phyloP scores from a whole-genome alignment of 2,329 filamentous ascomycete genomes.

The Monosporascus sp. region DNA sequence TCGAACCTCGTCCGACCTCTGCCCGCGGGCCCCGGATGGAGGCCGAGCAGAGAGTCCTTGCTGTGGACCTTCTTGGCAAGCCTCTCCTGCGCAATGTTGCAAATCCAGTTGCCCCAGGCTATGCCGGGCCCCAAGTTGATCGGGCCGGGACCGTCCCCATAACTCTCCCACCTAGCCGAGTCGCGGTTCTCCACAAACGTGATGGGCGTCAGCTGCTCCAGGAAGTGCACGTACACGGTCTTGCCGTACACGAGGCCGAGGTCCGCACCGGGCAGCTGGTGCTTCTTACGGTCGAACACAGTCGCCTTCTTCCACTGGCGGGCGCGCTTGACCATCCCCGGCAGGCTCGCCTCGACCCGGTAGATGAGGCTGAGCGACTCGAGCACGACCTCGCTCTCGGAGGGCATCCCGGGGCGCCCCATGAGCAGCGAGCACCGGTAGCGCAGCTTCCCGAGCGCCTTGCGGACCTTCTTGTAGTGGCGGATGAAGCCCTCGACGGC shows the following conservation, averaged over 20 bases:
- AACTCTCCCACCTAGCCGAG: not conserved
- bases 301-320: conserved; percentile 3
- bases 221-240: too few relatives aligned
- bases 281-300: not conserved
- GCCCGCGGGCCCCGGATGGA: not conserved
- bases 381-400: too few relatives aligned
- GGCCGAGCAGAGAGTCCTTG: not conserved
- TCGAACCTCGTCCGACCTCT: not conserved
- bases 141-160: not conserved
- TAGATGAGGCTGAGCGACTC: too few relatives aligned
- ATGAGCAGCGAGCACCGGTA: not conserved
- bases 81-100: conserved; percentile 1
- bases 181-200: too few relatives aligned
- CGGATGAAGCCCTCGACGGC: conserved; percentile 3
- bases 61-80: too few relatives aligned
- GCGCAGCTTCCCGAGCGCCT: not conserved
- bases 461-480: conserved; percentile 1
- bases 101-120: conserved; percentile 5
- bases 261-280: conserved; percentile 6
- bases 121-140: conserved; percentile 4
- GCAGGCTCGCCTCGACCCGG: too few relatives aligned
- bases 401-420: not conserved
- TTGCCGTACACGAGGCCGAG: conserved; percentile 4
- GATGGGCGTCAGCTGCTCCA: too few relatives aligned
- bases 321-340: not conserved